Percentiles rank a stretch among this genome's conserved stretches.
Conservation (phyloP, 176 grass and related monocot genomes). For the Carex kokanica region DNA sequence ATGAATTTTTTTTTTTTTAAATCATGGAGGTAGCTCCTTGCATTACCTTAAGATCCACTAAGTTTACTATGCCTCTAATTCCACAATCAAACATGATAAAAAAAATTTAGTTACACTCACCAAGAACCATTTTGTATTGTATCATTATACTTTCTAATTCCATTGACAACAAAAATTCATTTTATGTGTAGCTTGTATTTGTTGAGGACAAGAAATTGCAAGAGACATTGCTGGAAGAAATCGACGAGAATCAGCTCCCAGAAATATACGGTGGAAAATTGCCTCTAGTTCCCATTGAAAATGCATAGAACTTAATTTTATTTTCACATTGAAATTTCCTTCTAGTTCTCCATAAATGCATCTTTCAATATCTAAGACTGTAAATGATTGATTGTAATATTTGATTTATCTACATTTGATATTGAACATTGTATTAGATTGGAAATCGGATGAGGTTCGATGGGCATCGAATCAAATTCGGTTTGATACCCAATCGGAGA, state of each 20-base stretch:
- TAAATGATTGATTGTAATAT: too few species aligned
- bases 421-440: too few species aligned
- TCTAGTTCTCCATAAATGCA: neutral
- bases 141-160: neutral
- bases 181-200: constrained; percentile 10
- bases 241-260: constrained; percentile 19
- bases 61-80: too few species aligned
- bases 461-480: too few species aligned
- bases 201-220: constrained; percentile 20
- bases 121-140: neutral
- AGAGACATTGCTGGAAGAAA: constrained; percentile 13
- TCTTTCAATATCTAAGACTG: neutral
- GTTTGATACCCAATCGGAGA: too few species aligned
- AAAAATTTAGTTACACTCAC: neutral
- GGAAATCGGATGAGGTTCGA: too few species aligned
- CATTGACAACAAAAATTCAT: neutral
- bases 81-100: too few species aligned
- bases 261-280: constrained; percentile 30
- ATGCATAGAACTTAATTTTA: neutral
- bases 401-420: too few species aligned
- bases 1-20: too few species aligned
- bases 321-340: neutral
- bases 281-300: constrained; percentile 9
- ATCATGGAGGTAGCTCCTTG: too few species aligned
- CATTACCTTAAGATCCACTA: too few species aligned